Evolutionary conservation across 179 eudicot genomes (phyloP).

Genomic region (Heliamphora pulchella): DNA sequence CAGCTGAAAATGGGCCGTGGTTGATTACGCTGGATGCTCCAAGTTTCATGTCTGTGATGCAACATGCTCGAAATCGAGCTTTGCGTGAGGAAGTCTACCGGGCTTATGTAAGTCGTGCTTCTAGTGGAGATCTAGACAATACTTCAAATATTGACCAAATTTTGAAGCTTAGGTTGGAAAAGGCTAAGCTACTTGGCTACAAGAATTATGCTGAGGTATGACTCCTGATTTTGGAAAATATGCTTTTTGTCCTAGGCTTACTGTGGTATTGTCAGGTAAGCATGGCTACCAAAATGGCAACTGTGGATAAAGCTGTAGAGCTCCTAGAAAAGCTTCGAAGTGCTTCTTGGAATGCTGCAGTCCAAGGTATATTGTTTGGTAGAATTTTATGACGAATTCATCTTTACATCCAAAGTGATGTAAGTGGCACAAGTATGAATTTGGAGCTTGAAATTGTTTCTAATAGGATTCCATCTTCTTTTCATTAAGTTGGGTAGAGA

Average conservation of each 20-base stretch:
- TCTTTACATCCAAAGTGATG: no score
- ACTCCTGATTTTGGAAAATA: neutral
- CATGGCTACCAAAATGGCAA: slow-evolving; percentile 99
- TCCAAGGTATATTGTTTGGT: slow-evolving; percentile 47
- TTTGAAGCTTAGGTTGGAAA: slow-evolving; percentile 78
- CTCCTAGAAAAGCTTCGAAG: slow-evolving; percentile 80
- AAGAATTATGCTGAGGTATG: slow-evolving; percentile 89
- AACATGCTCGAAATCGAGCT: slow-evolving; percentile 73
- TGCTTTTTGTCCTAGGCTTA: slow-evolving; percentile 12
- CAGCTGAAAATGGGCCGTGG: slow-evolving; percentile 96
- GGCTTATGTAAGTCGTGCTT: slow-evolving; percentile 86
- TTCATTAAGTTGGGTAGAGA: no score
- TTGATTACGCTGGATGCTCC: slow-evolving; percentile 91
- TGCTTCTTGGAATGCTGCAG: slow-evolving; percentile 93
- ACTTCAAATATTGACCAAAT: slow-evolving; percentile 73
- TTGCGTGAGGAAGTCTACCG: slow-evolving; percentile 93
- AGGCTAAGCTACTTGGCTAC: slow-evolving; percentile 90
- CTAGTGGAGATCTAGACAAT: slow-evolving; percentile 88
- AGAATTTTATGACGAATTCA: neutral
- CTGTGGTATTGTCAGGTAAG: slow-evolving; percentile 60
- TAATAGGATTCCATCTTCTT: no score
- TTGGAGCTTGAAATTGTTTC: no score
- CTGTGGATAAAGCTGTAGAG: slow-evolving; percentile 85
- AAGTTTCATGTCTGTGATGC: slow-evolving; percentile 83
- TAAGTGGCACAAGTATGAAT: no score